Evolutionary conservation across 495 filamentous ascomycete species (phyloP).

Genomic region (Lophiostoma macrostomum): DNA sequence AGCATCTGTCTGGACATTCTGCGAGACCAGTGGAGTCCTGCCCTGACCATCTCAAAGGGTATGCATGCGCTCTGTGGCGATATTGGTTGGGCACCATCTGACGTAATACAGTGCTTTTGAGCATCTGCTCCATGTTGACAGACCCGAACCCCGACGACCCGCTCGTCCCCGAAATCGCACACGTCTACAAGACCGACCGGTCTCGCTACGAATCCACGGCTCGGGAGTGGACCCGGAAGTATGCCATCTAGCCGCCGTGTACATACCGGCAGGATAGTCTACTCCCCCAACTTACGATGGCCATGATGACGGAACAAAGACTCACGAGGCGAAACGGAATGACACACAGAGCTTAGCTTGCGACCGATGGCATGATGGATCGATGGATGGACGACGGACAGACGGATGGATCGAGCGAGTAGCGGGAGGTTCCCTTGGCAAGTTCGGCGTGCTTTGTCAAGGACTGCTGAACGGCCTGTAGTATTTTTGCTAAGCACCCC

Average conservation of each 20-base stretch:
- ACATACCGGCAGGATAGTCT: not conserved
- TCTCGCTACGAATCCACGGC: constrained; percentile 93
- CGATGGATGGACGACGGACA: not conserved
- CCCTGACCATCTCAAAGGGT: constrained; percentile 98
- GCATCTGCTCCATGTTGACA: constrained; percentile 99
- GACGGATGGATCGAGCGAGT: not conserved
- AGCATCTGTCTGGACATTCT: constrained; percentile 98
- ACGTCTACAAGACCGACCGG: constrained; percentile 99
- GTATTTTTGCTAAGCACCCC: constrained; percentile 7
- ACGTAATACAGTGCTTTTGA: constrained; percentile 71
- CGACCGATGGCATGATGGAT: not conserved
- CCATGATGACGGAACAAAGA: not conserved
- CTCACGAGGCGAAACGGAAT: no score
- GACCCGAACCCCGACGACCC: constrained; percentile 99
- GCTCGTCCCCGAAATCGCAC: constrained; percentile 95
- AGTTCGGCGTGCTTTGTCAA: not conserved
- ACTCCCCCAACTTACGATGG: not conserved
- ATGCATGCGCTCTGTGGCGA: no score
- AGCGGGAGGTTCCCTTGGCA: constrained; percentile 13
- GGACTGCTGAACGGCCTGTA: constrained; percentile 12
- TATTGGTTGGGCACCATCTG: no score
- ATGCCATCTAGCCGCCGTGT: constrained; percentile 66
- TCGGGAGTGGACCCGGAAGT: constrained; percentile 98
- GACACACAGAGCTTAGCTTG: no score
- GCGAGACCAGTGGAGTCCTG: constrained; percentile 98